These are phyloP conservation scores for Halophytophthora batemanensis DNA, from an alignment of 352 stramenopile genomes.

Conservation along the genomic window DNA sequence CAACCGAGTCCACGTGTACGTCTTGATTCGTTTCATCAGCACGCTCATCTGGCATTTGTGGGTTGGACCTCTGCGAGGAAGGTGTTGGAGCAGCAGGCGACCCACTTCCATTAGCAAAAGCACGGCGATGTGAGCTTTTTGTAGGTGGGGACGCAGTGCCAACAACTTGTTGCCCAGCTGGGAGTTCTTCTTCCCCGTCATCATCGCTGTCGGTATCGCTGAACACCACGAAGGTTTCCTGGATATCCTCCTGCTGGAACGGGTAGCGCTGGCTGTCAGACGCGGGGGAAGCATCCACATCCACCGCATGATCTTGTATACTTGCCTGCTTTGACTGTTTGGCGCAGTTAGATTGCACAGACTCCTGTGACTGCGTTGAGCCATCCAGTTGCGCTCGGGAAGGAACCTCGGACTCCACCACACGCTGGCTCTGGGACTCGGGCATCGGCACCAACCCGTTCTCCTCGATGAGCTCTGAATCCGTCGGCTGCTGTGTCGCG, in stretches of 20 bases:
- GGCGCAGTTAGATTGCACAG: conserved; percentile 10
- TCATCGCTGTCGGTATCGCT: conserved; percentile 50
- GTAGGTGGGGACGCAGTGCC: too few species aligned
- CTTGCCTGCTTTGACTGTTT: neutral
- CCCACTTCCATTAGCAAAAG: conserved; percentile 1
- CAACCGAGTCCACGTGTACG: too few species aligned
- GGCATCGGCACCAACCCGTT: conserved; percentile 40
- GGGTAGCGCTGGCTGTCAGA: conserved; percentile 31
- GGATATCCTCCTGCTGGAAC: conserved; percentile 53
- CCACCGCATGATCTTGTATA: conserved; percentile 4
- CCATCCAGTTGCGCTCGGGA: conserved; percentile 4
- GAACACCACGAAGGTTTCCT: conserved; percentile 43
- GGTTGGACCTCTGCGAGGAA: too few species aligned
- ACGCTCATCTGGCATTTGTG: too few species aligned
- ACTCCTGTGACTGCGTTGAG: neutral
- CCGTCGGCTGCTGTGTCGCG: conserved; percentile 22
- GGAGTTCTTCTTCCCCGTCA: conserved; percentile 26
- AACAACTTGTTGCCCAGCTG: conserved; percentile 1
- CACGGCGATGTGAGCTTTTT: too few species aligned
- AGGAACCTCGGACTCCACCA: conserved; percentile 3
- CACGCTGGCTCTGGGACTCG: conserved; percentile 19
- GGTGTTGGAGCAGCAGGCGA: neutral
- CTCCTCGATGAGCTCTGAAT: conserved; percentile 72
- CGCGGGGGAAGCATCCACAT: conserved; percentile 8
- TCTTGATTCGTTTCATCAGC: too few species aligned